phyloP scores from a whole-genome alignment of 2,329 filamentous ascomycete genomes.

The Falciphora oryzae region DNA sequence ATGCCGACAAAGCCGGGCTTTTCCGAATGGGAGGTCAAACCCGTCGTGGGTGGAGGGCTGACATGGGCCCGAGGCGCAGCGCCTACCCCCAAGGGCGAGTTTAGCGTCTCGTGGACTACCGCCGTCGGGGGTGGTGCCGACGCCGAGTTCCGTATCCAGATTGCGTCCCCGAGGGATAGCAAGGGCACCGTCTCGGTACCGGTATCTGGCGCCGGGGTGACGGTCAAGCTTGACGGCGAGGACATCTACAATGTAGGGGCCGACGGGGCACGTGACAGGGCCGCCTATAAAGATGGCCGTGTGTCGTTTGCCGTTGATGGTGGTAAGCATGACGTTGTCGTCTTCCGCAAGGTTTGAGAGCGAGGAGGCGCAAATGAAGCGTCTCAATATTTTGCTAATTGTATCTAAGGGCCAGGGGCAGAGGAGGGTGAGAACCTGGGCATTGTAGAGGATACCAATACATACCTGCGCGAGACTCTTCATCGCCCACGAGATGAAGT shows the following conservation, averaged over 20 bases:
- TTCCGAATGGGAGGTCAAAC: slow-evolving; percentile 32
- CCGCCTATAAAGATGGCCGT: slow-evolving; percentile 17
- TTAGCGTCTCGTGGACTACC: slow-evolving; percentile 33
- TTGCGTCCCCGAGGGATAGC: slow-evolving; percentile 25
- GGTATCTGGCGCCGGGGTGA: slow-evolving; percentile 12
- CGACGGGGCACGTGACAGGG: slow-evolving; percentile 32
- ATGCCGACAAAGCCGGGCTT: slow-evolving; percentile 39
- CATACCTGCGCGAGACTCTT: too few relatives aligned
- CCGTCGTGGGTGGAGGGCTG: slow-evolving; percentile 27
- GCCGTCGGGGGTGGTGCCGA: background rate
- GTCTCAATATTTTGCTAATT: too few relatives aligned
- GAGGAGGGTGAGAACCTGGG: too few relatives aligned
- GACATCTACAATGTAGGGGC: slow-evolving; percentile 13
- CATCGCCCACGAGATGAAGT: too few relatives aligned
- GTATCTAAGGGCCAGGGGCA: too few relatives aligned
- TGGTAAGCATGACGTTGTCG: slow-evolving; percentile 11
- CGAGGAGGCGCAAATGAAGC: too few relatives aligned
- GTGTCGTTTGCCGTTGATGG: slow-evolving; percentile 13
- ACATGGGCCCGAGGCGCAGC: slow-evolving; percentile 39
- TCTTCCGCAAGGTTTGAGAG: too few relatives aligned
- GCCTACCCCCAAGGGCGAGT: slow-evolving; percentile 33
- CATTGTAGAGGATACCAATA: too few relatives aligned
- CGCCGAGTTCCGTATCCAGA: slow-evolving; percentile 21
- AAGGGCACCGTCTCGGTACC: slow-evolving; percentile 23
- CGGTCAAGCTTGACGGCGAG: slow-evolving; percentile 17